Evolutionary conservation across 257 asterid species (phyloP).

Genomic region (Salvia rosmarinus): DNA sequence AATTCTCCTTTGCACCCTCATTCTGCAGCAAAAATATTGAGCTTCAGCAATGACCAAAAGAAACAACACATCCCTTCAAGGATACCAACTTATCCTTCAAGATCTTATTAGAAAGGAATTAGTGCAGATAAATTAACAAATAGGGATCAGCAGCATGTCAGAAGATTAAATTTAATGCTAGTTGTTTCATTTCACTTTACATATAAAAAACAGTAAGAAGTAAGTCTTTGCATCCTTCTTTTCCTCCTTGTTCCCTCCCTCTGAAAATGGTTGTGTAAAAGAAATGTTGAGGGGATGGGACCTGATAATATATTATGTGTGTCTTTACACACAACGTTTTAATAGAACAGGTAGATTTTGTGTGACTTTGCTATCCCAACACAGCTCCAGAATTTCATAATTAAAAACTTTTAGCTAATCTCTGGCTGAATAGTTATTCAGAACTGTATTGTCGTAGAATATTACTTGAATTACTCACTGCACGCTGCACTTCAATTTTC

Average conservation of each 20-base stretch:
- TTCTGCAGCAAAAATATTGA: conserved; percentile 47
- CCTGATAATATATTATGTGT: neutral
- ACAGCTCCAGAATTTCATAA: neutral
- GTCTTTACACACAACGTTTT: neutral
- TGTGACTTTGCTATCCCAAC: neutral
- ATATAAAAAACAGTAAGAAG: neutral
- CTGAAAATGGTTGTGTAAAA: neutral
- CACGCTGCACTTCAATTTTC: neutral
- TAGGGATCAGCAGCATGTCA: neutral
- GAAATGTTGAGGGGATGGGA: neutral
- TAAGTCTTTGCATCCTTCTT: neutral
- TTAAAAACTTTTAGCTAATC: neutral
- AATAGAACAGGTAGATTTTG: neutral
- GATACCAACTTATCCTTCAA: conserved; percentile 12
- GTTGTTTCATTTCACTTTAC: neutral
- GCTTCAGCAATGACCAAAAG: conserved; percentile 17
- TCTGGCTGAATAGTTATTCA: neutral
- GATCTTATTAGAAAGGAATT: too few species aligned
- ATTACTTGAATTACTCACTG: neutral
- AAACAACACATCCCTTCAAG: conserved; percentile 23
- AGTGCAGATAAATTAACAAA: neutral
- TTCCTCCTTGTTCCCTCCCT: neutral
- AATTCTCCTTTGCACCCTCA: conserved; percentile 42
- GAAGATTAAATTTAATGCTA: neutral
- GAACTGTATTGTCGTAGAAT: neutral